Evolutionary conservation across 2,329 filamentous ascomycete genomes (phyloP).

Genomic region (Paramyrothecium roridum): DNA sequence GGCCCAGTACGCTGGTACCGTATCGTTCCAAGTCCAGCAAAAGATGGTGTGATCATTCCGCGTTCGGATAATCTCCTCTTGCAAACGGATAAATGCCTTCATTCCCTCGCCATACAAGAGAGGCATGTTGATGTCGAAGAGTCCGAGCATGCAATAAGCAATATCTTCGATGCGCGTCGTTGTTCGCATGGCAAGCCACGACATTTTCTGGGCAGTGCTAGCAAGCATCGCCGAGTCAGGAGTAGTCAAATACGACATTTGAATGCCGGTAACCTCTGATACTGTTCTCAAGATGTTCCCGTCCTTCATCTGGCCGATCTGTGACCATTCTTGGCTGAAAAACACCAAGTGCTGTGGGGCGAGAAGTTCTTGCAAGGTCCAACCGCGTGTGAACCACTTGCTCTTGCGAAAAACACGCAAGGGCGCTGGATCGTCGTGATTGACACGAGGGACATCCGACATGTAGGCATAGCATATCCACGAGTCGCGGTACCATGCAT

Average conservation of each 20-base stretch:
- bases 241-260: not conserved
- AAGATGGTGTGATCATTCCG: constrained; percentile 11
- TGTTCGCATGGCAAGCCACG: not conserved
- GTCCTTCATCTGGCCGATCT: too few relatives aligned
- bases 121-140: not conserved
- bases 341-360: too few relatives aligned
- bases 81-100: constrained; percentile 17
- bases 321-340: too few relatives aligned
- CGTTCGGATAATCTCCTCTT: constrained; percentile 16
- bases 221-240: too few relatives aligned
- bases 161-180: not conserved
- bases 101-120: constrained; percentile 17
- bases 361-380: not conserved
- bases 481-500: not conserved
- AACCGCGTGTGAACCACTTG: not conserved
- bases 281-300: too few relatives aligned
- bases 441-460: too few relatives aligned
- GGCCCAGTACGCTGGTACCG: too few relatives aligned
- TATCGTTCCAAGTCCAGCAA: too few relatives aligned
- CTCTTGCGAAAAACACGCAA: not conserved
- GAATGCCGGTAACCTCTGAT: too few relatives aligned
- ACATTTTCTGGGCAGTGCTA: not conserved
- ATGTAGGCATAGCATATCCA: not conserved
- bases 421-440: not conserved
- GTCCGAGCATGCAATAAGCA: not conserved